Percentiles rank a stretch among this genome's conserved stretches.
These are phyloP conservation scores for Phlegmacium glaucopus DNA, from an alignment of 768 basidiomycete species.

Conservation along the genomic window DNA sequence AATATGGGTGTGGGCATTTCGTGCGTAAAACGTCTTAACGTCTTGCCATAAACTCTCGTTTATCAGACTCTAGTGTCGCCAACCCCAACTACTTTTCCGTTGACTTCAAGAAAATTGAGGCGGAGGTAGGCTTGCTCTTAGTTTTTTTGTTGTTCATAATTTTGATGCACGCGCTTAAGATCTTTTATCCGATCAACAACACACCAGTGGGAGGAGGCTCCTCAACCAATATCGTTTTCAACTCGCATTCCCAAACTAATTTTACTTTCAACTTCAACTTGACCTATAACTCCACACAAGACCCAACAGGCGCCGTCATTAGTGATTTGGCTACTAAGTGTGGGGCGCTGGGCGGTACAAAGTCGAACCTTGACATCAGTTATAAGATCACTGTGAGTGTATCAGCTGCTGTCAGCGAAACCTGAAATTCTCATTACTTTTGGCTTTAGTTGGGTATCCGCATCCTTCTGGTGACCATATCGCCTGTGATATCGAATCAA, in stretches of 20 bases:
- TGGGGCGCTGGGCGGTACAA: slow-evolving; percentile 43
- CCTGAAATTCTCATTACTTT: slow-evolving; percentile 1
- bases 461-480: slow-evolving; percentile 62
- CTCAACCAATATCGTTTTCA: slow-evolving; percentile 42
- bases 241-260: slow-evolving; percentile 52
- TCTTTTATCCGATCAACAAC: slow-evolving; percentile 74
- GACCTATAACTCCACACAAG: slow-evolving; percentile 49
- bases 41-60: slow-evolving; percentile 3
- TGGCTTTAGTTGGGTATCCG: slow-evolving; percentile 54
- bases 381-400: slow-evolving; percentile 64
- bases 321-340: slow-evolving; percentile 62
- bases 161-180: slow-evolving; percentile 32
- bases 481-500: slow-evolving; percentile 59
- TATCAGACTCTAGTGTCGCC: slow-evolving; percentile 45
- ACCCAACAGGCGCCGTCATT: slow-evolving; percentile 55
- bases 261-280: slow-evolving; percentile 78
- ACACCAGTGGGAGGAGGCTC: slow-evolving; percentile 65
- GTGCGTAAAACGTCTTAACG: slow-evolving; percentile 34
- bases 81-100: slow-evolving; percentile 84
- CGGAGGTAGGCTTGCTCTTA: slow-evolving; percentile 37
- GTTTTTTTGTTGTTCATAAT: background rate
- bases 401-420: background rate
- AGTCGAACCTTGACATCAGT: slow-evolving; percentile 49
- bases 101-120: slow-evolving; percentile 59
- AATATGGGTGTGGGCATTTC: slow-evolving; percentile 65